phyloP scores from a whole-genome alignment of 2,329 filamentous ascomycete species.

The Corinectria fuckeliana region DNA sequence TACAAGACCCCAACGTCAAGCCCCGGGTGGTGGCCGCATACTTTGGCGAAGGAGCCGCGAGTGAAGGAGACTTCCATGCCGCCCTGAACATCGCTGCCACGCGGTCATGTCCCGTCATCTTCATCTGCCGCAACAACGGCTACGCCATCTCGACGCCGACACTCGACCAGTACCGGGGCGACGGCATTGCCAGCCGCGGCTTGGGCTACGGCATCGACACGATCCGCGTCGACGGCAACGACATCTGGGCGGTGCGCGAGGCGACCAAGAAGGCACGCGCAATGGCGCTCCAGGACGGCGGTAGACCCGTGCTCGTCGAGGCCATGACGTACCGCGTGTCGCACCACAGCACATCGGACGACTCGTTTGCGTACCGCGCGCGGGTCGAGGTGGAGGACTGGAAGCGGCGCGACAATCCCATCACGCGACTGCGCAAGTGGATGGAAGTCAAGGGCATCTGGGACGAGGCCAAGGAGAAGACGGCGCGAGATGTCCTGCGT shows the following conservation, averaged over 20 bases:
- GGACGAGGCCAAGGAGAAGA: constrained; percentile 83
- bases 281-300: constrained; percentile 81
- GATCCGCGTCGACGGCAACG: constrained; percentile 91
- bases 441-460: constrained; percentile 84
- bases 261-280: constrained; percentile 78
- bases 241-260: constrained; percentile 87
- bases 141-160: constrained; percentile 92
- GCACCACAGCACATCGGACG: constrained; percentile 95
- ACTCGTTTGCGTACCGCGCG: constrained; percentile 94
- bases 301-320: constrained; percentile 85
- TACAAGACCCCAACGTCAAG: constrained; percentile 72
- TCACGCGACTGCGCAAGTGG: constrained; percentile 86
- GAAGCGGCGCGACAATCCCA: constrained; percentile 89
- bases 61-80: constrained; percentile 90
- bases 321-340: constrained; percentile 98
- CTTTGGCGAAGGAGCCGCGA: constrained; percentile 90
- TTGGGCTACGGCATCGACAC: constrained; percentile 95
- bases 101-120: constrained; percentile 83
- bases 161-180: constrained; percentile 87
- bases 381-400: constrained; percentile 94
- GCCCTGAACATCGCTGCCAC: constrained; percentile 92
- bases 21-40: constrained; percentile 79
- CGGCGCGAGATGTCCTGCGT: constrained; percentile 67
- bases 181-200: constrained; percentile 86
- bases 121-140: constrained; percentile 92